Conservation (phyloP, 2,329 filamentous ascomycete species). For the Davidsoniella eucalypti region DNA sequence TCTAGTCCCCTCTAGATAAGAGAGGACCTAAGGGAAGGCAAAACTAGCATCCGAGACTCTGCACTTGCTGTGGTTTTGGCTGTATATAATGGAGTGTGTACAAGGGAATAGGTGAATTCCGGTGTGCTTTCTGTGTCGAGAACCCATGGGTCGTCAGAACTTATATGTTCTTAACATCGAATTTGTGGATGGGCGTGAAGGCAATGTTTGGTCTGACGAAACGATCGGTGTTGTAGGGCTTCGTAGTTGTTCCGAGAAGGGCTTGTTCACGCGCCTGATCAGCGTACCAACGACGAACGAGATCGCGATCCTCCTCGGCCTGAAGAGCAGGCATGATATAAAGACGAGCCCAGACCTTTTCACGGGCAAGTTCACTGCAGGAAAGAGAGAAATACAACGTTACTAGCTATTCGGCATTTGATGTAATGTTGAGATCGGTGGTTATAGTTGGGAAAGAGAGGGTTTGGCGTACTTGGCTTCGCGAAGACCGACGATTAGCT, state of each 20-base stretch:
- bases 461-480: constrained; percentile 65
- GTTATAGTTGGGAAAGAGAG: background rate
- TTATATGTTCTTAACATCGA: too few relatives aligned
- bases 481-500: constrained; percentile 62
- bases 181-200: constrained; percentile 4
- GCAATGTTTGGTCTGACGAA: constrained; percentile 28
- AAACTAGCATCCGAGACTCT: too few relatives aligned
- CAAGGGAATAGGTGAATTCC: too few relatives aligned
- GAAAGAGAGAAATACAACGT: background rate
- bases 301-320: constrained; percentile 91
- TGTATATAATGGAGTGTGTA: too few relatives aligned
- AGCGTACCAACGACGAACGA: constrained; percentile 71
- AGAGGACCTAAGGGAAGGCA: too few relatives aligned
- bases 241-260: constrained; percentile 66
- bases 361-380: constrained; percentile 71
- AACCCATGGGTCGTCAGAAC: too few relatives aligned
- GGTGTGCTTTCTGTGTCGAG: too few relatives aligned
- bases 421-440: too few relatives aligned
- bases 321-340: constrained; percentile 86
- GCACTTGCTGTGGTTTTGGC: too few relatives aligned
- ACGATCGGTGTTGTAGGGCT: constrained; percentile 80
- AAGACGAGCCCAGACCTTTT: constrained; percentile 97
- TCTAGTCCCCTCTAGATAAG: too few relatives aligned
- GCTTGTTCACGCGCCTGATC: constrained; percentile 84
- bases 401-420: too few relatives aligned